Evolutionary conservation across 116 monocot species (phyloP).

Genomic region (Dioscorea cayenensis): DNA sequence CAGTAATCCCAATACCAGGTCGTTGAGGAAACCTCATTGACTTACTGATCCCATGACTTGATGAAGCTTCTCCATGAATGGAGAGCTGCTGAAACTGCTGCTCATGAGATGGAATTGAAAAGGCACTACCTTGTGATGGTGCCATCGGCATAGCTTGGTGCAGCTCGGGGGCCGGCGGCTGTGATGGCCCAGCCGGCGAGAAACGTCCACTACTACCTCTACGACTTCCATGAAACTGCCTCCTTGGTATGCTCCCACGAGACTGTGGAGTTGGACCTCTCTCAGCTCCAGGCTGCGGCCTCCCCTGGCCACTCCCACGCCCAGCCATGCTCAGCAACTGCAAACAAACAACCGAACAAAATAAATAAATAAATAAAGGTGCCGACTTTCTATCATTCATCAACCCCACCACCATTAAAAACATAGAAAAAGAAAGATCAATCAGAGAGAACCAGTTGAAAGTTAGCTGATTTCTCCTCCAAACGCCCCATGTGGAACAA

Average conservation of each 20-base stretch:
- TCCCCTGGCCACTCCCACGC: constrained; percentile 10
- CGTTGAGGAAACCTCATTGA: constrained; percentile 61
- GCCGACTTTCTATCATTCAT: no score
- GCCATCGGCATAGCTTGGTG: constrained; percentile 62
- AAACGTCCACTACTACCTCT: constrained; percentile 20
- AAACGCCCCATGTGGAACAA: no score
- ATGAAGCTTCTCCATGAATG: constrained; percentile 22
- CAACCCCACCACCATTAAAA: no score
- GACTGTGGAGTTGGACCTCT: constrained; percentile 7
- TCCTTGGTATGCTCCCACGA: constrained; percentile 35
- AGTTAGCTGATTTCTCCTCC: no score
- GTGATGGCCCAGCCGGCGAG: constrained; percentile 35
- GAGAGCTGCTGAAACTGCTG: constrained; percentile 46
- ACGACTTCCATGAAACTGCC: constrained; percentile 34
- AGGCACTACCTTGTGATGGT: constrained; percentile 26
- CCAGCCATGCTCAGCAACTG: no score
- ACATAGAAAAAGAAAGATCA: no score
- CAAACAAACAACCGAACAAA: no score
- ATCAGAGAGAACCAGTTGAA: no score
- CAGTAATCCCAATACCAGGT: constrained; percentile 65
- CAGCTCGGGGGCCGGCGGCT: constrained; percentile 73
- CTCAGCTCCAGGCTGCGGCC: constrained; percentile 21
- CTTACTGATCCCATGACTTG: constrained; percentile 47
- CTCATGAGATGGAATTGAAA: constrained; percentile 10
- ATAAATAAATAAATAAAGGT: no score